A percentile compares a stretch with the other conserved stretches of the same genome.
Conservation (phyloP, 768 basidiomycete species). For the Termitomyces sp. region DNA sequence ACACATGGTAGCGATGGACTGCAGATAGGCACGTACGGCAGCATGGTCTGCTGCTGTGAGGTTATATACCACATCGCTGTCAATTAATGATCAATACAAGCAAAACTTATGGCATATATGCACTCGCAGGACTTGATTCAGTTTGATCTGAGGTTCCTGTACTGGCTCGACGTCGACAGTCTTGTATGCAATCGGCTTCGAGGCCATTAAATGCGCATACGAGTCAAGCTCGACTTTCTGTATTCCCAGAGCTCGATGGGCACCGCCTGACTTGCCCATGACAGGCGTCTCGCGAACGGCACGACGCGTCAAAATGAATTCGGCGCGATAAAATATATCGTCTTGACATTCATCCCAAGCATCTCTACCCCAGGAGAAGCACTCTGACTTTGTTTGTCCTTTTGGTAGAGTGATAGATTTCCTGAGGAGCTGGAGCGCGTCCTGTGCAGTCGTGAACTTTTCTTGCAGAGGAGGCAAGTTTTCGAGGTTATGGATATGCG, state of each 20-base stretch:
- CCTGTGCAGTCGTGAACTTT: constrained; percentile 35
- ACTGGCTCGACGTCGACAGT: constrained; percentile 29
- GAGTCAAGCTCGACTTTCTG: constrained; percentile 21
- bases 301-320: constrained; percentile 44
- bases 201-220: constrained; percentile 21
- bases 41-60: constrained; percentile 21
- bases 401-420: constrained; percentile 19
- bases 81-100: background rate
- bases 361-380: constrained; percentile 33
- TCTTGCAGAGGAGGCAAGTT: constrained; percentile 44
- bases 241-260: background rate
- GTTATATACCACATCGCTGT: constrained; percentile 18
- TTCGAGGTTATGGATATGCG: constrained; percentile 30
- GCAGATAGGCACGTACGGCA: constrained; percentile 20
- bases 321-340: constrained; percentile 33
- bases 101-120: constrained; percentile 1
- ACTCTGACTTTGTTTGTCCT: constrained; percentile 33
- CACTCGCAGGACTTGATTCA: constrained; percentile 42
- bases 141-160: constrained; percentile 28
- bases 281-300: constrained; percentile 48
- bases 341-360: constrained; percentile 15
- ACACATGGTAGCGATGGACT: constrained; percentile 12
- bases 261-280: constrained; percentile 28
- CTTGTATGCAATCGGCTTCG: constrained; percentile 18
- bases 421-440: constrained; percentile 35